Conservation (phyloP, 1,284 basidiomycete species). For the Mycena citricolor region DNA sequence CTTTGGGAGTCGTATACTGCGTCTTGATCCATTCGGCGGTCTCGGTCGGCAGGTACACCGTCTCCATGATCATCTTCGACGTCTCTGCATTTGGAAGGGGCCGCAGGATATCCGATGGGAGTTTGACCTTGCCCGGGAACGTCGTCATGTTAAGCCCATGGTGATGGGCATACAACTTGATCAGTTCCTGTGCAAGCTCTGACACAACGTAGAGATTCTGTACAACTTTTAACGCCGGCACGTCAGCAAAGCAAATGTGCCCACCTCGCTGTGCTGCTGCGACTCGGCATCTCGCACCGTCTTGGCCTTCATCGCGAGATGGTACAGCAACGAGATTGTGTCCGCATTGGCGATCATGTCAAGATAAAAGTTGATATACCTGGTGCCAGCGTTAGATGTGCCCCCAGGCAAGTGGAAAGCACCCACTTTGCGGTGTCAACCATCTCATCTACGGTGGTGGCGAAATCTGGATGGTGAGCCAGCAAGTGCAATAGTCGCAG, state of each 20-base stretch:
- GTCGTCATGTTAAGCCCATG: constrained; percentile 78
- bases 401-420: neutral
- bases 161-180: constrained; percentile 66
- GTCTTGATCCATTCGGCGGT: constrained; percentile 56
- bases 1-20: constrained; percentile 35
- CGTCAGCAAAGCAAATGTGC: constrained; percentile 20
- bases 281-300: constrained; percentile 79
- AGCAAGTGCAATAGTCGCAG: constrained; percentile 85
- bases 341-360: constrained; percentile 73
- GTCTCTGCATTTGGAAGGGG: constrained; percentile 62
- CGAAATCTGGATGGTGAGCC: constrained; percentile 94
- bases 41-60: constrained; percentile 63
- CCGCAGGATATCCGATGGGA: constrained; percentile 83
- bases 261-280: constrained; percentile 66
- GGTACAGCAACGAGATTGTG: constrained; percentile 82
- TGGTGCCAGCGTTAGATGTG: constrained; percentile 29
- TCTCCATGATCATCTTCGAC: constrained; percentile 59
- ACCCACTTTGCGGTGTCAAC: constrained; percentile 72
- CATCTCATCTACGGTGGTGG: constrained; percentile 57
- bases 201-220: constrained; percentile 89
- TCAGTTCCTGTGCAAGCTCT: constrained; percentile 87
- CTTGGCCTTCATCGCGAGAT: constrained; percentile 83
- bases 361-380: constrained; percentile 90
- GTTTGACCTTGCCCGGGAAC: constrained; percentile 77
- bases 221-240: no score